Conservation (phyloP, 139 green algal genomes). For the Dunaliella primolecta region DNA sequence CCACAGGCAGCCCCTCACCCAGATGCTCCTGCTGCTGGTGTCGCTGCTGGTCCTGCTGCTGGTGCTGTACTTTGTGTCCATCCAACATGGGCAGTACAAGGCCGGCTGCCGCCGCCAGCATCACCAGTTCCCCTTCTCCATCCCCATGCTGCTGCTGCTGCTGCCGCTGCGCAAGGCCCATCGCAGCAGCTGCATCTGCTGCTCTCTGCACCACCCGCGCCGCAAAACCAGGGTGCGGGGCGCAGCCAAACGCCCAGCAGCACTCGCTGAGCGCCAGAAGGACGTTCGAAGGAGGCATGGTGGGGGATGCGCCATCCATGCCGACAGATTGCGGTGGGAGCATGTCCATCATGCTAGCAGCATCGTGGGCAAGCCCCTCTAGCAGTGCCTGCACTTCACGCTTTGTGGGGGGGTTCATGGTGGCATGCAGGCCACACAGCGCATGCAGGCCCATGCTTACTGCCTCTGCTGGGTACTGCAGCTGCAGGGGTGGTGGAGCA, state of each 20-base stretch:
- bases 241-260: not conserved
- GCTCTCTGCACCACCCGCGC: not conserved
- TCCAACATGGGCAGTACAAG: not conserved
- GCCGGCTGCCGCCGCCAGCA: not conserved
- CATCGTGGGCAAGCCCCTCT: not conserved
- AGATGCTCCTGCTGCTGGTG: too few relatives aligned
- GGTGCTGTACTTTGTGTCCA: not conserved
- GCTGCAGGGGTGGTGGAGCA: too few relatives aligned
- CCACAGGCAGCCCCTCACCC: not conserved
- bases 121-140: not conserved
- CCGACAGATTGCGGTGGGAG: too few relatives aligned
- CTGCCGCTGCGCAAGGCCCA: not conserved
- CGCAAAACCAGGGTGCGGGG: not conserved
- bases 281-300: not conserved
- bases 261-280: not conserved
- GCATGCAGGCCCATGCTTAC: not conserved
- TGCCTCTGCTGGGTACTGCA: not conserved
- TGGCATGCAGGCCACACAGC: not conserved
- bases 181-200: not conserved
- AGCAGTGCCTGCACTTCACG: not conserved
- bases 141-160: not conserved
- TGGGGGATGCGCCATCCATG: too few relatives aligned
- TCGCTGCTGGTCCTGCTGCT: not conserved
- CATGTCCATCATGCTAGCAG: not conserved
- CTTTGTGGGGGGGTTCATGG: not conserved